Evolutionary conservation across 2,329 filamentous ascomycete species (phyloP).

Genomic region (Neocatenulostroma microsporum): DNA sequence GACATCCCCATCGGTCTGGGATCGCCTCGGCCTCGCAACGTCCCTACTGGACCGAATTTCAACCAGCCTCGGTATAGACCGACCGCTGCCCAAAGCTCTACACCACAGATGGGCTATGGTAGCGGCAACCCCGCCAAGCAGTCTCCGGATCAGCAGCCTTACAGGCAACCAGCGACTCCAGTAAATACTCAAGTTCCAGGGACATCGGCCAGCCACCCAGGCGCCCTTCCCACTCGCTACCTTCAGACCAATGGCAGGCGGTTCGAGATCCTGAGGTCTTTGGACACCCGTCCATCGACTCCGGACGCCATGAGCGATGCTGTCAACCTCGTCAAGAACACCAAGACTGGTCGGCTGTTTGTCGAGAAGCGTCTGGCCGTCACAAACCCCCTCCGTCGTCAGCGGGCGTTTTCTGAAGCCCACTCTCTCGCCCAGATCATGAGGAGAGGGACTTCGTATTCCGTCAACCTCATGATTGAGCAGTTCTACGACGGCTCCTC

Average conservation of each 20-base stretch:
- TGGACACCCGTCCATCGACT: background rate
- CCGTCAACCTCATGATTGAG: conserved; percentile 12
- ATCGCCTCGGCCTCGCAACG: no score
- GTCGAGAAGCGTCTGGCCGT: conserved; percentile 12
- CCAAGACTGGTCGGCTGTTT: conserved; percentile 6
- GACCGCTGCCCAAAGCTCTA: no score
- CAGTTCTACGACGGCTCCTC: conserved; percentile 3
- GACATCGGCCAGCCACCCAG: background rate
- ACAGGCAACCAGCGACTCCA: no score
- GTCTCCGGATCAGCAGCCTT: no score
- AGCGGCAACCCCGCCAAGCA: no score
- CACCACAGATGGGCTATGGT: no score
- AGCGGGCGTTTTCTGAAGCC: conserved; percentile 9
- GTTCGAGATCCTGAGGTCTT: background rate
- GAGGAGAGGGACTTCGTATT: conserved; percentile 1
- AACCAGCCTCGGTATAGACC: no score
- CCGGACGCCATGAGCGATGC: conserved; percentile 4
- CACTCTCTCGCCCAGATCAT: conserved; percentile 12
- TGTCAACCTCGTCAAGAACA: conserved; percentile 9
- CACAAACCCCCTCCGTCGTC: background rate
- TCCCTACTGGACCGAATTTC: no score
- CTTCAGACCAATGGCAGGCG: background rate
- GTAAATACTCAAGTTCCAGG: background rate
- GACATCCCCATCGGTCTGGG: no score
- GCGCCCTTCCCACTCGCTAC: no score